phyloP scores from a whole-genome alignment of 225 moss, liverwort and hornwort species.

The Bryoerythrophyllum caledonicum region DNA sequence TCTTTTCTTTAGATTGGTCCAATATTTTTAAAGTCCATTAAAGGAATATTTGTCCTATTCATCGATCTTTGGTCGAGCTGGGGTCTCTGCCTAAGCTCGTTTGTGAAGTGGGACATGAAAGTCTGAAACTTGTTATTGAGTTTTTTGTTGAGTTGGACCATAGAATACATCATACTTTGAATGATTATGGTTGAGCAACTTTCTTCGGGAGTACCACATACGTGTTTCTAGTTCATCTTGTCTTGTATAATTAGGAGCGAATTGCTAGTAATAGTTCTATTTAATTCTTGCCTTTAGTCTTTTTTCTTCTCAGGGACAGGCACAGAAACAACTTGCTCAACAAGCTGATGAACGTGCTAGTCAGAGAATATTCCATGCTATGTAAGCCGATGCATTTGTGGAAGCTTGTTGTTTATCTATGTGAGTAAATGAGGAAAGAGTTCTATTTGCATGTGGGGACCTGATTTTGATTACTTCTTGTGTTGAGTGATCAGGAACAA shows the following conservation, averaged over 20 bases:
- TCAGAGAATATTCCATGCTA: constrained; percentile 59
- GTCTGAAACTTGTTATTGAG: neutral
- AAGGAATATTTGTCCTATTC: neutral
- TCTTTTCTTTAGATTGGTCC: neutral
- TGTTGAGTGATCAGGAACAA: constrained; percentile 52
- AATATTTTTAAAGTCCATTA: neutral
- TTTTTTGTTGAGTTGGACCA: neutral
- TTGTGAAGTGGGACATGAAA: neutral
- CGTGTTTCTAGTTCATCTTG: neutral
- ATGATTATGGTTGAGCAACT: neutral
- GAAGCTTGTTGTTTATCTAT: neutral
- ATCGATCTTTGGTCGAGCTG: too few relatives aligned
- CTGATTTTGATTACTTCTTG: constrained; percentile 19
- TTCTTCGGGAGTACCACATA: neutral
- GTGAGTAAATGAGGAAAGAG: neutral
- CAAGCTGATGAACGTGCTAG: constrained; percentile 72
- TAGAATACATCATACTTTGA: neutral
- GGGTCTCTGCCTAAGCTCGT: neutral
- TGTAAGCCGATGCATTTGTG: constrained; percentile 38
- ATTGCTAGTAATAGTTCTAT: neutral
- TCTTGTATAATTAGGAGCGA: neutral
- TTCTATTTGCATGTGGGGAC: neutral
- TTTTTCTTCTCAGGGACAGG: constrained; percentile 51
- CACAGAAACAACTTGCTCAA: constrained; percentile 53
- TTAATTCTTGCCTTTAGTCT: neutral